A percentile compares a stretch with the other conserved stretches of the same genome.
phyloP scores from a whole-genome alignment of 306 rosid genomes.

The Cicer chorassanicum region DNA sequence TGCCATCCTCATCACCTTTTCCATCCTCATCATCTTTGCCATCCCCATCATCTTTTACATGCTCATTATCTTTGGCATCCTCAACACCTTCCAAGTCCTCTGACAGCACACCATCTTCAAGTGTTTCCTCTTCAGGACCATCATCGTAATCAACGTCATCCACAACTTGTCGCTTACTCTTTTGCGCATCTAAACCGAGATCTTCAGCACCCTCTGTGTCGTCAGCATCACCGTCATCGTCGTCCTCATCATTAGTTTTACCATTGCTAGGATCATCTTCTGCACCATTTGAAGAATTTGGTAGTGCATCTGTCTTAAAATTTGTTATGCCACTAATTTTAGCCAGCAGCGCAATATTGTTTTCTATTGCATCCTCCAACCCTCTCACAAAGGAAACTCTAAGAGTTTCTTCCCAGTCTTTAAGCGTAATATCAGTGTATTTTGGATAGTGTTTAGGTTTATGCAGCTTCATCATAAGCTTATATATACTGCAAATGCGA shows the following conservation, averaged over 20 bases:
- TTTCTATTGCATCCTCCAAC: constrained; percentile 80
- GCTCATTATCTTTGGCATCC: background rate
- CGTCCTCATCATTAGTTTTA: constrained; percentile 45
- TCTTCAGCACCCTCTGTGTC: constrained; percentile 71
- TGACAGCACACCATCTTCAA: constrained; percentile 50
- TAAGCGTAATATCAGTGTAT: constrained; percentile 52
- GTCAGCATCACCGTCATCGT: constrained; percentile 48
- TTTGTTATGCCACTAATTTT: constrained; percentile 76
- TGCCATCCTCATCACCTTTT: constrained; percentile 50
- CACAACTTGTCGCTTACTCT: constrained; percentile 65
- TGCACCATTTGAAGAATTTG: constrained; percentile 47
- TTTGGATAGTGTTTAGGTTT: constrained; percentile 70
- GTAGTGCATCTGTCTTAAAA: constrained; percentile 43
- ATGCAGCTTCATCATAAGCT: constrained; percentile 71
- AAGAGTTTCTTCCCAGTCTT: constrained; percentile 74
- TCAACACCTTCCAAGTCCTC: constrained; percentile 46
- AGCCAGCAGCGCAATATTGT: constrained; percentile 60
- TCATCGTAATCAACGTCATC: constrained; percentile 96
- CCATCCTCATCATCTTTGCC: background rate
- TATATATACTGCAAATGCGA: constrained; percentile 68
- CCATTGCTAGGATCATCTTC: constrained; percentile 51
- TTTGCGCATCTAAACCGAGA: constrained; percentile 76
- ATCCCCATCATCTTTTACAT: constrained; percentile 2
- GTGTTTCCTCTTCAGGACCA: constrained; percentile 61
- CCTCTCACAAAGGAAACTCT: constrained; percentile 63